Evolutionary conservation across 345 rosid genomes (phyloP).

Genomic region (Sapria himalayana): DNA sequence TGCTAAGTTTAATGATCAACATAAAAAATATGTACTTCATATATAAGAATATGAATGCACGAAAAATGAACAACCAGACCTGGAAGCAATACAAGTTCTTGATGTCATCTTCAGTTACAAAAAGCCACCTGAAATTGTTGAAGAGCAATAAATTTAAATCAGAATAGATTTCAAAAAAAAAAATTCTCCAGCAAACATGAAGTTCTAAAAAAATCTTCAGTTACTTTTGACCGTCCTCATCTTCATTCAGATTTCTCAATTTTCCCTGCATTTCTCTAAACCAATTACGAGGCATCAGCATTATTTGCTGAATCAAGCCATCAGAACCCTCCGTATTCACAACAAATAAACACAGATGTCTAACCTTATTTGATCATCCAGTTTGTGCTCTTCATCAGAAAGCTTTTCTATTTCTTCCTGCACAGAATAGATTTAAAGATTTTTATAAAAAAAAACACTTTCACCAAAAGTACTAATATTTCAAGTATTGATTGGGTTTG

Average conservation of each 20-base stretch:
- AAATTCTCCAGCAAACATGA: no score
- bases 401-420: constrained; percentile 74
- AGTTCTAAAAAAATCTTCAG: no score
- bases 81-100: constrained; percentile 57
- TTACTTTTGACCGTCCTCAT: constrained; percentile 65
- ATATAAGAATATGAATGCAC: constrained; percentile 1
- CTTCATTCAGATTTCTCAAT: constrained; percentile 55
- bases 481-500: no score
- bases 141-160: constrained; percentile 3
- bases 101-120: constrained; percentile 79
- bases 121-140: constrained; percentile 60
- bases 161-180: not conserved
- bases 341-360: constrained; percentile 10
- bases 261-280: constrained; percentile 72
- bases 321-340: constrained; percentile 6
- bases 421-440: constrained; percentile 8
- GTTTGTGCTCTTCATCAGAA: constrained; percentile 35
- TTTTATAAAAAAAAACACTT: no score
- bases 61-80: constrained; percentile 16
- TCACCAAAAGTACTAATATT: no score
- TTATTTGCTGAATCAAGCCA: constrained; percentile 8
- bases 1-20: constrained; percentile 9
- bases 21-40: not conserved
- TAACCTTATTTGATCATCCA: constrained; percentile 80
- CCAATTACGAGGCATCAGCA: constrained; percentile 17